Conservation (phyloP, 2,329 filamentous ascomycete species). For the Aphanoascus verrucosus region DNA sequence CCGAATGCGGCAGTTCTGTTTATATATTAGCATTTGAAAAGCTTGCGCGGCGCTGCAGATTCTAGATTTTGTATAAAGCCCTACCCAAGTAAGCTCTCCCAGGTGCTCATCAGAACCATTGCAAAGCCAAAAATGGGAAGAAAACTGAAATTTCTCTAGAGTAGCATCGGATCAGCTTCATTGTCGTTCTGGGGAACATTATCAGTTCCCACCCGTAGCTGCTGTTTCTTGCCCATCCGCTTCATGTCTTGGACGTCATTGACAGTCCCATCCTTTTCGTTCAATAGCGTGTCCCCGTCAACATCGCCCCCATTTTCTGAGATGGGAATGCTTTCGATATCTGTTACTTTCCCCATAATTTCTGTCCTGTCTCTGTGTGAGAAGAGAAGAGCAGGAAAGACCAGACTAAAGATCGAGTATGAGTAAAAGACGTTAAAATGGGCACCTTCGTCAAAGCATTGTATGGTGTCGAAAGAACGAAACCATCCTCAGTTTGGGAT, state of each 20-base stretch:
- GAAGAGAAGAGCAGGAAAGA: background rate
- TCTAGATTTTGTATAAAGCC: background rate
- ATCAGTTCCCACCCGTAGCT: background rate
- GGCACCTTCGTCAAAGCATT: background rate
- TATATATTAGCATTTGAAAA: background rate
- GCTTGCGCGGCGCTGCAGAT: background rate
- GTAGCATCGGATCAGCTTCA: background rate
- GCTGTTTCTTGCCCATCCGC: conserved; percentile 11
- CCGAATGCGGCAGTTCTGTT: conserved; percentile 22
- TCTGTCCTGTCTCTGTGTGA: background rate
- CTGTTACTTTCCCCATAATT: background rate
- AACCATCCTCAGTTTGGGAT: too few species aligned
- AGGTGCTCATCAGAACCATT: conserved; percentile 3
- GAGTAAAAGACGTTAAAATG: background rate
- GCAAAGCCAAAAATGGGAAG: conserved; percentile 11
- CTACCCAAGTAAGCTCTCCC: background rate
- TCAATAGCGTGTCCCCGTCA: conserved; percentile 3
- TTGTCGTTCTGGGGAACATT: background rate
- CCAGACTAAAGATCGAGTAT: background rate
- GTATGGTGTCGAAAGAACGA: too few species aligned
- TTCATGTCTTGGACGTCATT: conserved; percentile 8
- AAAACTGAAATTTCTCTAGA: conserved; percentile 11
- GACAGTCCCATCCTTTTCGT: conserved; percentile 5
- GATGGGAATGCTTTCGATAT: background rate
- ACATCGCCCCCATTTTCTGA: background rate